phyloP scores from a whole-genome alignment of 176 grass and related monocot genomes.

The Zea luxurians region DNA sequence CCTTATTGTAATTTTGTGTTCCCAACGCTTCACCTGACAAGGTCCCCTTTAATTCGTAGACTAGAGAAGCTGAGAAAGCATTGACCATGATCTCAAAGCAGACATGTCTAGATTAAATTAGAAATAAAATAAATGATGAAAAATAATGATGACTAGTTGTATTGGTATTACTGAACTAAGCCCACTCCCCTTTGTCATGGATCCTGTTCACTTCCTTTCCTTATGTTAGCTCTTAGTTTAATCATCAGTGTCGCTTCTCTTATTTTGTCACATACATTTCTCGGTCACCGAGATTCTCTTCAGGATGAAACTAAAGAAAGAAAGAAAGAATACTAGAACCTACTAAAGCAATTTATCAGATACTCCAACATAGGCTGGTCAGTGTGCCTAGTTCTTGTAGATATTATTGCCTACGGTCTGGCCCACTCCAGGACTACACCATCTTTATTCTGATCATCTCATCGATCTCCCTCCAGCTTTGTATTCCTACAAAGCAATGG shows the following conservation, averaged over 20 bases:
- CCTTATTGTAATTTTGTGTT: constrained; percentile 47
- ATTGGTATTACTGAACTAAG: constrained; percentile 4
- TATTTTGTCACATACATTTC: constrained; percentile 1
- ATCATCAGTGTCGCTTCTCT: constrained; percentile 29
- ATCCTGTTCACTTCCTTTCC: background rate
- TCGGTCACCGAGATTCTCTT: constrained; percentile 35
- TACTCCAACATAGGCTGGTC: constrained; percentile 25
- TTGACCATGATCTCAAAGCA: constrained; percentile 54
- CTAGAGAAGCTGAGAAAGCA: constrained; percentile 32
- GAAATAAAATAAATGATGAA: constrained; percentile 21
- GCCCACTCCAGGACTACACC: constrained; percentile 16
- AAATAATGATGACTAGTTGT: no score
- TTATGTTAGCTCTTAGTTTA: constrained; percentile 16
- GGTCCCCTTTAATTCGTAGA: constrained; percentile 34
- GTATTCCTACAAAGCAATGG: constrained; percentile 29
- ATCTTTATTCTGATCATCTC: constrained; percentile 39
- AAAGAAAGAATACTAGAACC: no score
- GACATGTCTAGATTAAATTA: constrained; percentile 34
- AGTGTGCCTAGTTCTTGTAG: constrained; percentile 28
- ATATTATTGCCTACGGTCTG: constrained; percentile 17
- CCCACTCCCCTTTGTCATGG: background rate
- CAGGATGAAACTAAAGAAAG: background rate
- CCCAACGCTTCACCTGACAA: constrained; percentile 57
- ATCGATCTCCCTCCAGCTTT: constrained; percentile 33
- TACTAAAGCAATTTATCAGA: constrained; percentile 4